Conservation (phyloP, 768 basidiomycete species). For the Leccinum subtestaceum region DNA sequence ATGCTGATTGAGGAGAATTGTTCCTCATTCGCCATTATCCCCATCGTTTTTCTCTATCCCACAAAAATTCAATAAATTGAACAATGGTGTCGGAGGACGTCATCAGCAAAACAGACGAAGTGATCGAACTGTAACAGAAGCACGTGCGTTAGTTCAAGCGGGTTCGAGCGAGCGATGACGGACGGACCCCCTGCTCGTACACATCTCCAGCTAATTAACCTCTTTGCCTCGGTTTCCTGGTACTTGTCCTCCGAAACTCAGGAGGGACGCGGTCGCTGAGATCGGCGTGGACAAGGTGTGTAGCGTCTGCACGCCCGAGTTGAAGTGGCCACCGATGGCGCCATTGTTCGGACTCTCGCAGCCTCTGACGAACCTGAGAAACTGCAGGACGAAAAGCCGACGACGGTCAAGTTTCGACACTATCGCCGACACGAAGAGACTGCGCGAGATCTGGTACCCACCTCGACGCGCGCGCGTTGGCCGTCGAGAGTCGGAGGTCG, state of each 20-base stretch:
- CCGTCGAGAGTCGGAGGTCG: slow-evolving; percentile 16
- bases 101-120: slow-evolving; percentile 23
- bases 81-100: slow-evolving; percentile 4
- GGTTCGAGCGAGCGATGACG: background rate
- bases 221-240: too few relatives aligned
- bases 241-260: slow-evolving; percentile 4
- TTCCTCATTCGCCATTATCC: too few relatives aligned
- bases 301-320: slow-evolving; percentile 26
- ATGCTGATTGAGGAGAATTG: too few relatives aligned
- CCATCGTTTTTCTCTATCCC: too few relatives aligned
- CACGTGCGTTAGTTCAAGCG: background rate
- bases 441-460: slow-evolving; percentile 13
- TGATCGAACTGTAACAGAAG: slow-evolving; percentile 14
- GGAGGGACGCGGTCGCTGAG: slow-evolving; percentile 25
- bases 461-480: slow-evolving; percentile 28
- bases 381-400: slow-evolving; percentile 20
- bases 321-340: slow-evolving; percentile 35
- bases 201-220: background rate
- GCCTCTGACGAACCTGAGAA: slow-evolving; percentile 23
- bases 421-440: background rate
- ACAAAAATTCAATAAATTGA: too few relatives aligned
- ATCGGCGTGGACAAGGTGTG: slow-evolving; percentile 36
- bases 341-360: slow-evolving; percentile 31
- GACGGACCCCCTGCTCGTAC: slow-evolving; percentile 23
- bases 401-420: background rate